These are phyloP conservation scores for Eragrostis tef DNA, from an alignment of 202 grass and related monocot species.

Conservation along the genomic window DNA sequence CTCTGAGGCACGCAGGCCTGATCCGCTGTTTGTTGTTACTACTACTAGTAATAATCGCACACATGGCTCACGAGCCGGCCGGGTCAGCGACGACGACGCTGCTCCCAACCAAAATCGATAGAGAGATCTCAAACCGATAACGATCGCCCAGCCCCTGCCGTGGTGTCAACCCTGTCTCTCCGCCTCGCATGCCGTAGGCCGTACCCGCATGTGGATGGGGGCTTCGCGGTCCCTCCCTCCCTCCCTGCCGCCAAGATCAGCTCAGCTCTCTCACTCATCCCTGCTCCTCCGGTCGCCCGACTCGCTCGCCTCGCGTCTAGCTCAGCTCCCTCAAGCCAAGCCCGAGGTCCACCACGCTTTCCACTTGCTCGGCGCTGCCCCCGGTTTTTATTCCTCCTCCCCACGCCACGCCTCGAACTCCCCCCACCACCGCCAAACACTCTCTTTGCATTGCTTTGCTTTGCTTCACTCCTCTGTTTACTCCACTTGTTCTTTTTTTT, in stretches of 20 bases:
- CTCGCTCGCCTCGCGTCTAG: no score
- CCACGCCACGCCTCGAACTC: slow-evolving; percentile 41
- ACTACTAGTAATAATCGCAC: no score
- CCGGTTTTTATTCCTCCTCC: slow-evolving; percentile 43
- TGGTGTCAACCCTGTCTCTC: no score
- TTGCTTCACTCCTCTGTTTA: neutral
- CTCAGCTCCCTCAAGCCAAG: neutral
- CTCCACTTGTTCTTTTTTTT: neutral
- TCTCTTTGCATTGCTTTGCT: neutral
- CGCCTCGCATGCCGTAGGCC: no score
- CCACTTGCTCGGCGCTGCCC: slow-evolving; percentile 28
- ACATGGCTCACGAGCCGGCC: slow-evolving; percentile 27
- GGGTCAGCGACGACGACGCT: no score
- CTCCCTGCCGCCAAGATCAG: neutral
- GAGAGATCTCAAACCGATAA: no score
- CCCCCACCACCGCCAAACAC: neutral
- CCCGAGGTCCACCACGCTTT: slow-evolving; percentile 37
- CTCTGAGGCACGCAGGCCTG: neutral
- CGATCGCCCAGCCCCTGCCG: neutral
- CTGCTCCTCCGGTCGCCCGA: no score
- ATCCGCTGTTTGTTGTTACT: neutral
- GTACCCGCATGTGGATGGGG: neutral
- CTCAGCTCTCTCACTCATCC: neutral
- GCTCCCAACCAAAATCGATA: neutral
- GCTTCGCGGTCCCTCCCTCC: neutral